Percentiles rank a stretch among this genome's conserved stretches.
Conservation (phyloP, 495 filamentous ascomycete species). For the Aspergillus ellipticus region DNA sequence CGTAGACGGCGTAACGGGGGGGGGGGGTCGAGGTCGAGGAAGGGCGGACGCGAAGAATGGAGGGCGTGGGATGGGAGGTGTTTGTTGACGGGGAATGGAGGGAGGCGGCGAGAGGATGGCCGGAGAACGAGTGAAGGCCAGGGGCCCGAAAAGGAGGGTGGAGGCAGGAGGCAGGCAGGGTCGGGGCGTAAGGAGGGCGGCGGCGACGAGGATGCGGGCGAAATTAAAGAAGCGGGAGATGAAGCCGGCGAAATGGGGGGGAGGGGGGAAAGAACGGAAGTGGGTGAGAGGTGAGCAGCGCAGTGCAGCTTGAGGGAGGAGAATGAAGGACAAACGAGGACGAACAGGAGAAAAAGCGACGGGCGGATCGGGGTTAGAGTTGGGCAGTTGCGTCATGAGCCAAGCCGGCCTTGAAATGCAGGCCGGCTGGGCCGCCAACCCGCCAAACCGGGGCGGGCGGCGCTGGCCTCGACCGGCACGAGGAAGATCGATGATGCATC, state of each 20-base stretch:
- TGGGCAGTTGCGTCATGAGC: slow-evolving; percentile 5
- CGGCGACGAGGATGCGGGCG: neutral
- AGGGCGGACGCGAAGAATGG: neutral
- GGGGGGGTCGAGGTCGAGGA: no score
- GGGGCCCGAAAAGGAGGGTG: slow-evolving; percentile 1
- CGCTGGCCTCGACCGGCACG: neutral
- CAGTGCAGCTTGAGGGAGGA: no score
- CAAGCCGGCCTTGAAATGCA: neutral
- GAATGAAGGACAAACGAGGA: neutral
- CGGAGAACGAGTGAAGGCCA: slow-evolving; percentile 5
- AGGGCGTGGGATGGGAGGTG: neutral
- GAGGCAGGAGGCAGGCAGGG: neutral
- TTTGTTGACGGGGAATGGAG: slow-evolving; percentile 3
- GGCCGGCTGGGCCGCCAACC: no score
- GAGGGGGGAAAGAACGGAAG: no score
- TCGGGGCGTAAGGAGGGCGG: neutral
- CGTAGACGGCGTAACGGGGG: neutral
- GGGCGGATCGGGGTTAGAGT: neutral
- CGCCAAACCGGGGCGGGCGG: no score
- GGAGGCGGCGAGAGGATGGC: neutral
- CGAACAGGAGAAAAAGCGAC: neutral
- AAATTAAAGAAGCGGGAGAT: neutral
- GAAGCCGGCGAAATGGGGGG: neutral
- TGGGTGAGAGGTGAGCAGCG: no score
- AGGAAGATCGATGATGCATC: neutral